These are phyloP conservation scores for Geranomyces michiganensis DNA, from an alignment of 192 early-diverging fungal genomes.

Conservation along the genomic window DNA sequence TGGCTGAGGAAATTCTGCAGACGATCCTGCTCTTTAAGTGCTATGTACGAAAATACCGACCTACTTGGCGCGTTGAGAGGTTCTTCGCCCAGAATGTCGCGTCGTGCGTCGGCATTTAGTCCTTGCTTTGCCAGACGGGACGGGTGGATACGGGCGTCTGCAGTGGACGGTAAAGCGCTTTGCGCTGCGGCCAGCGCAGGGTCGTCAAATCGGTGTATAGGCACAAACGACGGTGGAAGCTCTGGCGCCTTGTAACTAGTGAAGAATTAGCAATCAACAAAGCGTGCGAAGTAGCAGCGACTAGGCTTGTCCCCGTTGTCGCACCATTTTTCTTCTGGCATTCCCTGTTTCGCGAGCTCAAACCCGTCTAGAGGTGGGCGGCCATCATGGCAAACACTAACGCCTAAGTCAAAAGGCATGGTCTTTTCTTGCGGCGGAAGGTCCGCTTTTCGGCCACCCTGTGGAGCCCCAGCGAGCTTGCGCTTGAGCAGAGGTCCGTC, in stretches of 20 bases:
- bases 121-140: constrained; percentile 14
- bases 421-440: too few relatives aligned
- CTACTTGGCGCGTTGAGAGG: constrained; percentile 61
- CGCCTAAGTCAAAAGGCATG: constrained; percentile 5
- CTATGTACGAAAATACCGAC: constrained; percentile 75
- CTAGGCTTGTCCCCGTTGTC: too few relatives aligned
- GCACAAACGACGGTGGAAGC: constrained; percentile 42
- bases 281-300: too few relatives aligned
- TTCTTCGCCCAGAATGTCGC: constrained; percentile 71
- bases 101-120: constrained; percentile 57
- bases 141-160: constrained; percentile 3
- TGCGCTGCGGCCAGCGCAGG: not conserved
- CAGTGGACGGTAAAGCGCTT: not conserved
- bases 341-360: constrained; percentile 41
- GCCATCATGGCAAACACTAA: constrained; percentile 52
- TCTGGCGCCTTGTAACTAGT: constrained; percentile 41
- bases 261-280: too few relatives aligned
- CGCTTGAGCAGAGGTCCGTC: constrained; percentile 3
- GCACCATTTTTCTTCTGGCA: constrained; percentile 55
- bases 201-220: constrained; percentile 25
- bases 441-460: not conserved
- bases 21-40: constrained; percentile 65
- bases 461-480: not conserved
- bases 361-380: constrained; percentile 58
- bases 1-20: constrained; percentile 54